Conservation (phyloP, 148 eudicot species). For the Persicaria tinctoria region DNA sequence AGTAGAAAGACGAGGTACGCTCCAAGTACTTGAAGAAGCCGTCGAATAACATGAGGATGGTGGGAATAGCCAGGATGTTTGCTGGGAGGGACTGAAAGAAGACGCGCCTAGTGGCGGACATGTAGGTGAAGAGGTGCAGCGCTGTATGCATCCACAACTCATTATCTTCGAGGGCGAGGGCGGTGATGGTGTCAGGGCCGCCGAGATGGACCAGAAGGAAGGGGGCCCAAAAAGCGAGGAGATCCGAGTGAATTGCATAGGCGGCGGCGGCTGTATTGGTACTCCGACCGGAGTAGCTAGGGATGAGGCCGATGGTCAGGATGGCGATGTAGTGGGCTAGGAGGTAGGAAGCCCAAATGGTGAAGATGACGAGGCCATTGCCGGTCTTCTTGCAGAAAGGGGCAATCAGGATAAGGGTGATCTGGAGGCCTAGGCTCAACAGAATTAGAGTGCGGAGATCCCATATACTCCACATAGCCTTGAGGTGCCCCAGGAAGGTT, state of each 20-base stretch:
- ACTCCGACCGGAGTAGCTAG: slow-evolving; percentile 11
- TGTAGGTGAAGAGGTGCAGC: slow-evolving; percentile 27
- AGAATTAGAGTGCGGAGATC: slow-evolving; percentile 26
- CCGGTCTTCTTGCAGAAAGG: slow-evolving; percentile 25
- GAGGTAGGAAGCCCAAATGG: slow-evolving; percentile 33
- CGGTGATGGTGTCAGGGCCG: slow-evolving; percentile 24
- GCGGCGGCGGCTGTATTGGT: neutral
- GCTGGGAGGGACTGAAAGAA: slow-evolving; percentile 21
- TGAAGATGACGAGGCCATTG: slow-evolving; percentile 9
- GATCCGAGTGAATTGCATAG: neutral
- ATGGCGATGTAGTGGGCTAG: slow-evolving; percentile 31
- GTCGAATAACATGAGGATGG: slow-evolving; percentile 13
- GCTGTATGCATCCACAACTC: slow-evolving; percentile 38
- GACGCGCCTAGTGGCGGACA: slow-evolving; percentile 20
- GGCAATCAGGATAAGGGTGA: slow-evolving; percentile 19
- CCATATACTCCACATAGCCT: slow-evolving; percentile 21
- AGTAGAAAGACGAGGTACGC: slow-evolving; percentile 22
- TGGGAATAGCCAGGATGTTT: slow-evolving; percentile 19
- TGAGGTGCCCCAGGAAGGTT: neutral
- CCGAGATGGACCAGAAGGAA: slow-evolving; percentile 24
- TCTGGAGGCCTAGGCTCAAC: slow-evolving; percentile 25
- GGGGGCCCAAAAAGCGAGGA: slow-evolving; percentile 18
- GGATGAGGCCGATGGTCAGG: slow-evolving; percentile 33
- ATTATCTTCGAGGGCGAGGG: slow-evolving; percentile 19
- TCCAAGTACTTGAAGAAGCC: slow-evolving; percentile 29